These are phyloP conservation scores for Solanum chilense DNA, from an alignment of 257 asterid genomes.

Conservation along the genomic window DNA sequence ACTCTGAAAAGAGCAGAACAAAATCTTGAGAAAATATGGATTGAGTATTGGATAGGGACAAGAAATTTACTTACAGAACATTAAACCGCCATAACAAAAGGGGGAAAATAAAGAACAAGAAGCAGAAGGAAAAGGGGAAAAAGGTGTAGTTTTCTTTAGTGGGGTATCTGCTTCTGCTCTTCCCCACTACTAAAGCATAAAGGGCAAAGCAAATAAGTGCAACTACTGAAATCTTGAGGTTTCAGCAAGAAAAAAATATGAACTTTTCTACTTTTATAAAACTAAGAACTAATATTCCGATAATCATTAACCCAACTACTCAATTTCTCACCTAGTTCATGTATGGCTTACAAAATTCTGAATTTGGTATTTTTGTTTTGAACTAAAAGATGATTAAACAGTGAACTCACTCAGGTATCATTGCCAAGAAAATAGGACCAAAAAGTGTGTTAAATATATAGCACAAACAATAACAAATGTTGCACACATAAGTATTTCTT, in stretches of 20 bases:
- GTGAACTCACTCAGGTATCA: neutral
- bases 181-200: neutral
- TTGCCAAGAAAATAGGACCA: neutral
- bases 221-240: neutral
- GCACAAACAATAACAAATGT: neutral
- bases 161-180: neutral
- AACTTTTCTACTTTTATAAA: neutral
- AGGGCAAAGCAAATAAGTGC: neutral
- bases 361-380: neutral
- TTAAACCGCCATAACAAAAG: neutral
- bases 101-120: neutral
- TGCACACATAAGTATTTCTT: rapidly evolving
- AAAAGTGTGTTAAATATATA: neutral
- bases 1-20: neutral
- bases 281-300: too few relatives aligned
- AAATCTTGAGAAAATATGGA: neutral
- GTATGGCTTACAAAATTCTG: neutral
- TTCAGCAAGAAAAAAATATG: neutral
- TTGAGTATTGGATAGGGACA: neutral
- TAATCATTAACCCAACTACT: neutral
- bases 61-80: neutral
- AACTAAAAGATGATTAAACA: neutral
- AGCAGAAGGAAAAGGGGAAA: neutral
- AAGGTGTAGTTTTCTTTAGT: neutral
- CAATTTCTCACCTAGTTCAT: neutral